Conservation (phyloP, 139 green algal genomes). For the Spirogloea muscicola region DNA sequence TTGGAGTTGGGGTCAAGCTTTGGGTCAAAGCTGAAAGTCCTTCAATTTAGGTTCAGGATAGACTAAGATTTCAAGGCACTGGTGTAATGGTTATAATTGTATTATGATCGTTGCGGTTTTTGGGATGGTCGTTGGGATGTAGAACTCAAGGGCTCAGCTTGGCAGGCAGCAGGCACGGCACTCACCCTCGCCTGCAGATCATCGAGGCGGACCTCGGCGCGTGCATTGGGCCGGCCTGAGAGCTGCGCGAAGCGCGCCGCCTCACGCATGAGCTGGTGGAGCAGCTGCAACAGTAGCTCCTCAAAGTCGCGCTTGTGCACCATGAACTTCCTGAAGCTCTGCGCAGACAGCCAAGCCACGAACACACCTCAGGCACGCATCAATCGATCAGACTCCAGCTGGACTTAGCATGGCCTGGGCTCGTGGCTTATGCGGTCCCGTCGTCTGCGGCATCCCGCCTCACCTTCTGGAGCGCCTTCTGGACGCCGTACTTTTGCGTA, state of each 20-base stretch:
- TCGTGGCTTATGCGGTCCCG: conserved; percentile 49
- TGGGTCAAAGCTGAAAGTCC: not conserved
- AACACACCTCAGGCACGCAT: not conserved
- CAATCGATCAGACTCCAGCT: not conserved
- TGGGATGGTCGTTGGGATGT: not conserved
- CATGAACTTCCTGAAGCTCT: conserved; percentile 69
- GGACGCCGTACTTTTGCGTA: conserved; percentile 92
- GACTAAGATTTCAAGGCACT: not conserved
- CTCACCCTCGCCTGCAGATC: conserved; percentile 68
- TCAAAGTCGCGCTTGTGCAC: conserved; percentile 52
- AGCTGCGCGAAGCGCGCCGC: conserved; percentile 49
- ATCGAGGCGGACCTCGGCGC: conserved; percentile 49
- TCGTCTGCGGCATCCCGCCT: conserved; percentile 63
- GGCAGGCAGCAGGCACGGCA: not conserved
- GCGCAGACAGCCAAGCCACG: not conserved
- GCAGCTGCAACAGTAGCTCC: conserved; percentile 59
- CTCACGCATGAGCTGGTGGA: conserved; percentile 66
- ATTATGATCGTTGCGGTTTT: not conserved
- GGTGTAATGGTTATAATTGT: not conserved
- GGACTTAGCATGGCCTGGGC: not conserved
- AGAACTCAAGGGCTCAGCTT: not conserved
- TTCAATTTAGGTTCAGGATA: not conserved
- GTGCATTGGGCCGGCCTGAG: not conserved
- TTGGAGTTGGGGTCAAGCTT: too few relatives aligned
- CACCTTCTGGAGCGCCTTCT: conserved; percentile 72